Evolutionary conservation across 164 flowering plant genomes (phyloP).

Genomic region (Tinospora cordifolia): DNA sequence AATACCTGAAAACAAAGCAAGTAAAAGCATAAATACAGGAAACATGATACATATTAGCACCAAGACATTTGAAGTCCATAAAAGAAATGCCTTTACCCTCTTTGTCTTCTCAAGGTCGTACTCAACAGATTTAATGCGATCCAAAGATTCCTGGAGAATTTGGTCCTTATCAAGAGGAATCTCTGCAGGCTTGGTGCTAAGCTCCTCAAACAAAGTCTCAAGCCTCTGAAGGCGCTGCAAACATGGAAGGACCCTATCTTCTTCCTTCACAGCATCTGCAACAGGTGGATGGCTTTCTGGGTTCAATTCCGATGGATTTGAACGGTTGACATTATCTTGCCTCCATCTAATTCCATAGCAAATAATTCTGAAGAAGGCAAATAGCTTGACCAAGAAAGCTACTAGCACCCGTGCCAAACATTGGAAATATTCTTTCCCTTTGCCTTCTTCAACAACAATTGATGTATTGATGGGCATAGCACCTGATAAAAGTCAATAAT

Average conservation of each 20-base stretch:
- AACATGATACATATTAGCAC: background rate
- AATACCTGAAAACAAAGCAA: conserved; percentile 41
- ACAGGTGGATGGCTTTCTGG: conserved; percentile 20
- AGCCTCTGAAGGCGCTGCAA: conserved; percentile 69
- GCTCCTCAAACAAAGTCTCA: conserved; percentile 52
- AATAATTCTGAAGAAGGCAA: conserved; percentile 18
- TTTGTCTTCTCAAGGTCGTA: conserved; percentile 84
- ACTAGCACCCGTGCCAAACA: conserved; percentile 15
- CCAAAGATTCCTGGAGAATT: conserved; percentile 63
- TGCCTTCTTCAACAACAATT: conserved; percentile 22
- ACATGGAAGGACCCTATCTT: conserved; percentile 49
- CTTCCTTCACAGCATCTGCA: conserved; percentile 28
- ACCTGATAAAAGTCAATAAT: conserved; percentile 21
- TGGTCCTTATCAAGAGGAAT: conserved; percentile 75
- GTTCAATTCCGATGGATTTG: conserved; percentile 3
- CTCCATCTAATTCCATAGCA: conserved; percentile 11
- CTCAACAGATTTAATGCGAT: conserved; percentile 77
- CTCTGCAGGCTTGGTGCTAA: conserved; percentile 50
- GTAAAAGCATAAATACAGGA: background rate
- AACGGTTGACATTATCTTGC: conserved; percentile 6
- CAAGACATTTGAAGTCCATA: background rate
- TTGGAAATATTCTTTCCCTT: conserved; percentile 18
- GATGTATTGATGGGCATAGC: conserved; percentile 17
- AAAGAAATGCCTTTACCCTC: conserved; percentile 35
- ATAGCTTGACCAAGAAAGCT: conserved; percentile 19